phyloP scores from a whole-genome alignment of 1,284 basidiomycete genomes.

The Cutaneotrichosporon dermatis region DNA sequence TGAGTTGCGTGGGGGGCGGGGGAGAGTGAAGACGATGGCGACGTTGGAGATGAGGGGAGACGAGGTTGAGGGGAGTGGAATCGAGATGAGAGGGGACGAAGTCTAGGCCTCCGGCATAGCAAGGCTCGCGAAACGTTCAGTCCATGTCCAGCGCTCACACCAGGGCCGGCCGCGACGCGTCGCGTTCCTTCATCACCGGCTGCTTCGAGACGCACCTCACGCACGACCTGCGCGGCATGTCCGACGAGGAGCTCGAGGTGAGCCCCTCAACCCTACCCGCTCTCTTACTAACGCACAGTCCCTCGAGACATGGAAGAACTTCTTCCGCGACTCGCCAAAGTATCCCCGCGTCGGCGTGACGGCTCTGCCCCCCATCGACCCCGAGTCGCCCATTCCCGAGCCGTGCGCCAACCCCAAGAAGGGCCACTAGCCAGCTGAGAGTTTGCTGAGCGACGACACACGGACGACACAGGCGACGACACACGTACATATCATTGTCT shows the following conservation, averaged over 20 bases:
- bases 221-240: conserved; percentile 79
- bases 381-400: conserved; percentile 67
- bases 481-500: no score
- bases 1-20: background rate
- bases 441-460: no score
- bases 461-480: no score
- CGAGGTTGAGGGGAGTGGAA: no score
- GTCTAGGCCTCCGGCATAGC: background rate
- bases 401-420: conserved; percentile 54
- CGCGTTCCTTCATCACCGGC: conserved; percentile 83
- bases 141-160: background rate
- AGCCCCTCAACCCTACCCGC: no score
- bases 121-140: no score
- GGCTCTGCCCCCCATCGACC: conserved; percentile 62
- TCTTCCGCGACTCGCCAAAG: conserved; percentile 73
- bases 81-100: no score
- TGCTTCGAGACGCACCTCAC: conserved; percentile 84
- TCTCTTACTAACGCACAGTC: conserved; percentile 51
- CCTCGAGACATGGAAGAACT: conserved; percentile 79
- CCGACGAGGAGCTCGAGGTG: conserved; percentile 58
- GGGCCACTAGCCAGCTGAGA: no score
- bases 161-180: conserved; percentile 77
- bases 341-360: conserved; percentile 68
- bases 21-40: no score
- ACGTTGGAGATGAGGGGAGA: no score